Conservation (phyloP, 345 rosid species). For the Turritis glabra region DNA sequence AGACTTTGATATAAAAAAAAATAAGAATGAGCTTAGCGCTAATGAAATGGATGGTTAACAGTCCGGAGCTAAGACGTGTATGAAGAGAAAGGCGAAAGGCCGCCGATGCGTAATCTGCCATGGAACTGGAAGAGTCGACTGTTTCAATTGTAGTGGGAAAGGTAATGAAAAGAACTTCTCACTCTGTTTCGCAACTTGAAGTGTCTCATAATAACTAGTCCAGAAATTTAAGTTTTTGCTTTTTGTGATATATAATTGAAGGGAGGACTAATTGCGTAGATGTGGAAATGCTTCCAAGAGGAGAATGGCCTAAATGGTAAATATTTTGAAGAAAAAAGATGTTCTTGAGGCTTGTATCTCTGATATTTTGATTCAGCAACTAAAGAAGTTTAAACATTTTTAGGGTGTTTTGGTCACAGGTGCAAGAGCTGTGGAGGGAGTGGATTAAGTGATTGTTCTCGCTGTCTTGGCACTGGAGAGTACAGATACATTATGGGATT, state of each 20-base stretch:
- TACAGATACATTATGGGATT: constrained; percentile 65
- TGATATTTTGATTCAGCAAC: background rate
- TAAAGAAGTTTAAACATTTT: background rate
- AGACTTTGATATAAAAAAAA: background rate
- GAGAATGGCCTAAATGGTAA: constrained; percentile 91
- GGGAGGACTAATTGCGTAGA: constrained; percentile 65
- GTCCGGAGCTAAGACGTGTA: constrained; percentile 54
- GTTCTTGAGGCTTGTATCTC: background rate
- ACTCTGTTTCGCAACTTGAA: background rate
- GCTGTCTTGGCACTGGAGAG: constrained; percentile 78
- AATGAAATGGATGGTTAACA: constrained; percentile 16
- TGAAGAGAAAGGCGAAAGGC: constrained; percentile 52
- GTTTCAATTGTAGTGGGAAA: constrained; percentile 64
- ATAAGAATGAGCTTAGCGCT: background rate
- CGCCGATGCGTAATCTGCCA: constrained; percentile 63
- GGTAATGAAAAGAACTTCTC: constrained; percentile 36
- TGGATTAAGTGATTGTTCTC: constrained; percentile 67
- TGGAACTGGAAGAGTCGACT: constrained; percentile 68
- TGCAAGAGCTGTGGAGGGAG: constrained; percentile 78
- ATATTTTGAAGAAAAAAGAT: background rate
- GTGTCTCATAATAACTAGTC: background rate
- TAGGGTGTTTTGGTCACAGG: constrained; percentile 43
- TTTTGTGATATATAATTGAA: constrained; percentile 25
- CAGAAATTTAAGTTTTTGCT: background rate
- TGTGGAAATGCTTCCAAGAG: constrained; percentile 66